Percentiles rank a stretch among this genome's conserved stretches.
Evolutionary conservation across 75 land plant species (phyloP).

Genomic region (Pinus albicaulis): DNA sequence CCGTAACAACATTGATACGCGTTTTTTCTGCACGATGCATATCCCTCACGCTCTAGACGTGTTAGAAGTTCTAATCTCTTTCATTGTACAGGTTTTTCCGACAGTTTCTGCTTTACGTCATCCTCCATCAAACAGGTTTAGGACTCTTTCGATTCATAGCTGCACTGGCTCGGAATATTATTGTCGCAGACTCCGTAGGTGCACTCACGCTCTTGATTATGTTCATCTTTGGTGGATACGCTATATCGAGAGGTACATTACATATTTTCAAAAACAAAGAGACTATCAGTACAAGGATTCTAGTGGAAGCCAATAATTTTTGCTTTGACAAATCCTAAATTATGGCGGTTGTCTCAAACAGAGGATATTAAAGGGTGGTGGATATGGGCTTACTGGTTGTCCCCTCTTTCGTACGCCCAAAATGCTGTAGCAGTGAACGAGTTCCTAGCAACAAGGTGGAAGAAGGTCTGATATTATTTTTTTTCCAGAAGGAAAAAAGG

Average conservation of each 20-base stretch:
- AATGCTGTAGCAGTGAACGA: constrained; percentile 34
- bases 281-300: too few species aligned
- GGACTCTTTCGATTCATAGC: constrained; percentile 30
- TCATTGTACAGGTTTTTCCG: constrained; percentile 24
- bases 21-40: too few species aligned
- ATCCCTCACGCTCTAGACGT: too few species aligned
- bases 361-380: constrained; percentile 30
- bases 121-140: constrained; percentile 15
- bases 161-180: constrained; percentile 14
- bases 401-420: constrained; percentile 30
- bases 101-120: constrained; percentile 15
- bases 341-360: background rate
- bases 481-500: too few species aligned
- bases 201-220: constrained; percentile 20
- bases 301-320: too few species aligned
- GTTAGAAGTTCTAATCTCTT: too few species aligned
- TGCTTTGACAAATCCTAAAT: too few species aligned
- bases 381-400: constrained; percentile 42
- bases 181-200: constrained; percentile 28
- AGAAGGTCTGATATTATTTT: too few species aligned
- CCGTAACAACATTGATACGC: too few species aligned
- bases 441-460: constrained; percentile 34
- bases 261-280: background rate
- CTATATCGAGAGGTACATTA: constrained; percentile 17
- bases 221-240: constrained; percentile 31